phyloP scores from a whole-genome alignment of 352 stramenopile genomes.

The Phytophthora niederhauseri region DNA sequence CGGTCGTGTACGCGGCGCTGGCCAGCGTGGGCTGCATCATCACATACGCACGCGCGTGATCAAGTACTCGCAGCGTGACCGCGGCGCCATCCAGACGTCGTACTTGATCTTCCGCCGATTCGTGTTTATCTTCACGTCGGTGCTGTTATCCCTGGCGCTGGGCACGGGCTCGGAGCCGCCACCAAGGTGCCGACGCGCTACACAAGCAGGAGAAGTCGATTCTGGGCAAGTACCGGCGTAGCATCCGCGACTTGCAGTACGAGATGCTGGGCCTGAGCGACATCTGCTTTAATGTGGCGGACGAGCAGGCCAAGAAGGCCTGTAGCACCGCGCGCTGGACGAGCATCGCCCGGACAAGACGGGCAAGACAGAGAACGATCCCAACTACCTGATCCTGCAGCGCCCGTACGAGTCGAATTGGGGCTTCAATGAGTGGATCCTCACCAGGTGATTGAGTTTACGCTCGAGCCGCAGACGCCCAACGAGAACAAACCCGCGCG shows the following conservation, averaged over 20 bases:
- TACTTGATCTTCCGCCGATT: slow-evolving; percentile 71
- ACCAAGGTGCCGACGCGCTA: slow-evolving; percentile 54
- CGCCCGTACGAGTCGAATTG: slow-evolving; percentile 86
- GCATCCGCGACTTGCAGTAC: slow-evolving; percentile 84
- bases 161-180: slow-evolving; percentile 42
- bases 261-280: slow-evolving; percentile 79
- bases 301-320: slow-evolving; percentile 87
- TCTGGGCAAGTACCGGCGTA: slow-evolving; percentile 82
- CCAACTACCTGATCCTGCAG: slow-evolving; percentile 88
- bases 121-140: slow-evolving; percentile 56
- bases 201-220: slow-evolving; percentile 72
- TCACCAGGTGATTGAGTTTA: slow-evolving; percentile 1
- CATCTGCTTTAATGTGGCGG: slow-evolving; percentile 78
- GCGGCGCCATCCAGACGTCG: slow-evolving; percentile 56
- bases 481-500: too few relatives aligned
- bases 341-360: slow-evolving; percentile 91
- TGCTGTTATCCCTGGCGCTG: slow-evolving; percentile 56
- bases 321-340: slow-evolving; percentile 86
- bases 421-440: slow-evolving; percentile 88
- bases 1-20: slow-evolving; percentile 47
- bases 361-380: slow-evolving; percentile 89
- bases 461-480: too few relatives aligned
- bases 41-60: slow-evolving; percentile 71
- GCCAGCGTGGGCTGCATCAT: slow-evolving; percentile 71
- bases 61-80: slow-evolving; percentile 60